These are phyloP conservation scores for Fusarium sacchari DNA, from an alignment of 2,329 filamentous ascomycete species.

Conservation along the genomic window DNA sequence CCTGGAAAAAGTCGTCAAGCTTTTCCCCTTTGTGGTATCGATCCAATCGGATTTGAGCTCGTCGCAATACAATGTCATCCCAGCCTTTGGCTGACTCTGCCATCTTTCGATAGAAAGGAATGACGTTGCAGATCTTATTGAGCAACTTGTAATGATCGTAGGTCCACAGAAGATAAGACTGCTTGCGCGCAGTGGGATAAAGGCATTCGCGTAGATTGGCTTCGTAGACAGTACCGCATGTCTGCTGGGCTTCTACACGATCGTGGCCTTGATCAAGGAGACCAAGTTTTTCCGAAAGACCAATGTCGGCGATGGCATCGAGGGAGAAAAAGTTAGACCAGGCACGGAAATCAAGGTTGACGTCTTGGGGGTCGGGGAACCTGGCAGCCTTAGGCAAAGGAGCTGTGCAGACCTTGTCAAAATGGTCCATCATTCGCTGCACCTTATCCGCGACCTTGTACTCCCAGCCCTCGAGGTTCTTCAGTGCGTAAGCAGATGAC, in stretches of 20 bases:
- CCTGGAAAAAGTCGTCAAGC: conserved; percentile 68
- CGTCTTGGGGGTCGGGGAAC: conserved; percentile 48
- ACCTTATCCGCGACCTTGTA: conserved; percentile 65
- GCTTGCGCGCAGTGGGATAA: conserved; percentile 60
- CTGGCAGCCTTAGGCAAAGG: conserved; percentile 45
- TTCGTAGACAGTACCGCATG: conserved; percentile 57
- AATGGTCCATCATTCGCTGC: conserved; percentile 54
- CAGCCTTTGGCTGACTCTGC: conserved; percentile 48
- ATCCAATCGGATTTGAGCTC: conserved; percentile 46
- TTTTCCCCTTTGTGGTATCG: conserved; percentile 56
- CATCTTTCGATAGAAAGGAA: conserved; percentile 50
- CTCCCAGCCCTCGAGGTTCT: conserved; percentile 65
- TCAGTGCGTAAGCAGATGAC: conserved; percentile 61
- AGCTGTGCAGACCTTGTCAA: conserved; percentile 55
- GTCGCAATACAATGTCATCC: conserved; percentile 52
- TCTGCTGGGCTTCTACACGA: conserved; percentile 53
- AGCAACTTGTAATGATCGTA: conserved; percentile 62
- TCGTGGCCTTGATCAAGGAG: conserved; percentile 62
- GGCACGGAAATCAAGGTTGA: conserved; percentile 60
- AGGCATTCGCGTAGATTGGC: conserved; percentile 60
- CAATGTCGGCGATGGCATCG: conserved; percentile 67
- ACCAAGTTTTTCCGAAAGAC: conserved; percentile 59
- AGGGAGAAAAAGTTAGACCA: conserved; percentile 65
- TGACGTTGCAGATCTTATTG: conserved; percentile 59
- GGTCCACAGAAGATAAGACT: conserved; percentile 61